Base-by-base conservation (phyloP, 202 grass and related monocot species). In the Dendrocalamus latiflorus region DNA sequence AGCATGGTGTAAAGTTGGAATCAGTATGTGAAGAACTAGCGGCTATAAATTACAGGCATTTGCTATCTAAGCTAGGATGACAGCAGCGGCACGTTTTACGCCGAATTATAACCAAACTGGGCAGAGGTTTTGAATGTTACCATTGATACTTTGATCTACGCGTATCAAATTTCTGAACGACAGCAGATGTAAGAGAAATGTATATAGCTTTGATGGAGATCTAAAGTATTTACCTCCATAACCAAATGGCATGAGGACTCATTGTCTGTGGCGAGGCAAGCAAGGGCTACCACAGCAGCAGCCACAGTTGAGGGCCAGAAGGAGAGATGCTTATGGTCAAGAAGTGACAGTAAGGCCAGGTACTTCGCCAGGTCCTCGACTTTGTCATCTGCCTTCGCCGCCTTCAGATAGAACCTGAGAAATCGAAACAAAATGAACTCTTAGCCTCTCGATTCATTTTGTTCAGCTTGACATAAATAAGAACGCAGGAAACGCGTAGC, bases 371-470 rank as follows among this genome's bases (percentile, higher is more conserved):
- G 26, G 24, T 95, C 85, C 34, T 87, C 56, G 6, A 89, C 80
- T 77, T 78, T 86, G 15, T 72, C 80, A 76, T 94, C 91, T 60
- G 88, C 89, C 26, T 77, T 93, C 20, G 83, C 92, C 28, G 92
- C 91, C 65, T 95, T 98, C 22, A 98, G 89, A 84, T 98, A 98
- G 87, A 95, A 95, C 92, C 95, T 98, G 70, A 22, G 54, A 44
- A 65, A 37, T 81, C 34, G 25, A 55, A 50, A 72, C 3, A 85
- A 61, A 50, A 15, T 49, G 53, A 73, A 70, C 63, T 74, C 9
- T 80, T 15, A 79, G 53, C 26, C 22, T 70, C 39, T 20, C 24
- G 7, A 18, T 82, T 74, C 55, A 30, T 25, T 68, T 57, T 53
- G 1, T 51, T 17, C 68, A 57, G 54, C 15, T 10, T 57, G 44